Base-by-base conservation (phyloP, 108 stramenopile species). In the Asterionellopsis glacialis region DNA sequence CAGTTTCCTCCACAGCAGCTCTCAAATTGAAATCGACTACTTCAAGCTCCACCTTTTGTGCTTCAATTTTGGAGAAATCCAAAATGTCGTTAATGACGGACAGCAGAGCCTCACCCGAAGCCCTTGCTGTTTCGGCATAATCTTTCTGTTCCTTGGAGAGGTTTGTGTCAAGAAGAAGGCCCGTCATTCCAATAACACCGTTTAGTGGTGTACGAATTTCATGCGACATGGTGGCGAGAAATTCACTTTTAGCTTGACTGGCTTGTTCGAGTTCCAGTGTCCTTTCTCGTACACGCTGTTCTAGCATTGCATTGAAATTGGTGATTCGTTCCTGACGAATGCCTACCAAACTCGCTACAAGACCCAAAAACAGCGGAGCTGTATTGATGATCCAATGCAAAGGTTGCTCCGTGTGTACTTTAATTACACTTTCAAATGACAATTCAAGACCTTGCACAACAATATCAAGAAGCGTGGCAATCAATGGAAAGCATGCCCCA, bases 161-260 rank as follows among this genome's bases (percentile, higher is more conserved):
- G 1, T 45, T 40, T 39, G 50, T 66, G 47, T 25, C 38, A 54
- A 54, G 21, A 18, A 75, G 53, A 15, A 79, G 57, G 19, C 77
- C 76, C 13, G 65, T 51, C 50, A 66, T 63, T 24, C 78, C 82
- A 14, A 83, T 58, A 28, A 83, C 51, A 26, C 70, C 78, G 50
- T 80, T 73, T 25, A 83, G 41, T 15, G 82, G 82, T 24, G 82
- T 83, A 14, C 82, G 75, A 50, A 83, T 77, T 45, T 83, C 82
- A 41, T 83, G 78, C 1, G 58, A 62, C 73, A 83, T 76, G 69
- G 61, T 64, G 44, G 77, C 71, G 14, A 83, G 24, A 60, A 83
- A 83, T 26, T 61, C 48, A 12, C 60, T 60, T 64, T 83, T 83
- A 63, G 55, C 59, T 11, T 26, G 16, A 51, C 58, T 64, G 28